Evolutionary conservation across 495 filamentous ascomycete genomes (phyloP), one percentile per base, ranked within the genome.

Genomic region (Talaromyces ruber): DNA sequence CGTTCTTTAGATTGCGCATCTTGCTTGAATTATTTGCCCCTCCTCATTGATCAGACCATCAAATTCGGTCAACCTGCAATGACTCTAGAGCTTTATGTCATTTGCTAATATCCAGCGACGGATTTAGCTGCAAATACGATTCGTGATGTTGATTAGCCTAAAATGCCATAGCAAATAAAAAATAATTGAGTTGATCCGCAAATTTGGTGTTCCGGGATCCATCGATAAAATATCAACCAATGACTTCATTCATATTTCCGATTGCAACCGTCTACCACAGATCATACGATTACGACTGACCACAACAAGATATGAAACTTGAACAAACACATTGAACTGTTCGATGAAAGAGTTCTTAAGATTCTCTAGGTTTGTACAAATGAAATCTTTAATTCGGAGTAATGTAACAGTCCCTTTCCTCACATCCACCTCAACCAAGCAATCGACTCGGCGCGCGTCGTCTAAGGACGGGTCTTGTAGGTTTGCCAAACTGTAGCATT

Each of bases 1-100:
- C 83, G 74, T 83, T 91, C 73, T 82, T 86, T 59, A 92, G 76
- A 72, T 94, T 94, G 68, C 90, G 86, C 90, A 94, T 94, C 63
- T 72, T 76, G 24, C 61, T 59, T 47, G 62, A 68, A 64, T 63
- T 58, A 57, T 67, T 69, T 77, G 76, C 74, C 75, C 74, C 76
- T 71, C 71, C 63, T 65, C 75, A 74, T 77, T 76, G 59, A 64
- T 28, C 24, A 60, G 25, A 51, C 25, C 29, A 18, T 8, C 25
- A 29, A 60, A 43, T 59, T 59, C 3, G 26, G 18, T 6, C 39
- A n/a, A 14, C 14, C 39, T 21, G 18, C 6, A 16, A 3, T 12
- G 29, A 59, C 25, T 59, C 58, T 26, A 5, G 30, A 30, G 47
- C 28, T 39, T 50, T 47, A 45, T 43, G 8, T 28, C 51, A 54